Evolutionary conservation across 2,329 filamentous ascomycete species (phyloP).

Genomic region (Aureobasidium sp.): DNA sequence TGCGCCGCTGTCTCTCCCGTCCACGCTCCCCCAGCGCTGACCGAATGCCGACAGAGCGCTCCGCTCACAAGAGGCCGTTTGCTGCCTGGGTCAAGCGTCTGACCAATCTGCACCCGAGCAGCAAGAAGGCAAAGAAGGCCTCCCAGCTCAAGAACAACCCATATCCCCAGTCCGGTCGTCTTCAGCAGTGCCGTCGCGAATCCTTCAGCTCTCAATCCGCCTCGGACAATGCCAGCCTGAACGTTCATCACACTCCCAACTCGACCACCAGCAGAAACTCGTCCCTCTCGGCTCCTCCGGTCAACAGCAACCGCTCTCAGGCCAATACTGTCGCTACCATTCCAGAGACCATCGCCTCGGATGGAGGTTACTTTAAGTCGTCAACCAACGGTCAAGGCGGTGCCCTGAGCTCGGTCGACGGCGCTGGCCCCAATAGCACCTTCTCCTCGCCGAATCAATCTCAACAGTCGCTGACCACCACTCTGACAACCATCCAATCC

Average conservation of each 20-base stretch:
- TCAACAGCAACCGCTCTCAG: constrained; percentile 58
- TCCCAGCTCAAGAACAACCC: constrained; percentile 60
- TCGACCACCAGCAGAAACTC: constrained; percentile 25
- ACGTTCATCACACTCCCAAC: constrained; percentile 5
- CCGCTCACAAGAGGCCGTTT: constrained; percentile 75
- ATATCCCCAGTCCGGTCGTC: constrained; percentile 72
- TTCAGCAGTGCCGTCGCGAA: constrained; percentile 47
- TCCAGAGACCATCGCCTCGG: constrained; percentile 65
- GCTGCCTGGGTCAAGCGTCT: constrained; percentile 92
- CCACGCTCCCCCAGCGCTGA: not conserved
- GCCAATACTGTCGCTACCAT: constrained; percentile 81
- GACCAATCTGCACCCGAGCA: constrained; percentile 59
- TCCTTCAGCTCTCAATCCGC: not conserved
- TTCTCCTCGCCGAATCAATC: constrained; percentile 80
- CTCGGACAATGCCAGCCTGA: constrained; percentile 10
- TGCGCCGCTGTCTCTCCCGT: not conserved
- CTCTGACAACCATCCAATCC: constrained; percentile 79
- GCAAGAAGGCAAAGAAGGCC: constrained; percentile 29
- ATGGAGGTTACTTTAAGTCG: constrained; percentile 70
- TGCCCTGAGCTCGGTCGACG: constrained; percentile 51
- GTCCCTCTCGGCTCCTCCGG: constrained; percentile 4
- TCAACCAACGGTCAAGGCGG: constrained; percentile 60
- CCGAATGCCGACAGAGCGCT: constrained; percentile 51
- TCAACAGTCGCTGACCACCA: constrained; percentile 72
- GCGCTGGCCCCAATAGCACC: constrained; percentile 60